Percentiles rank a stretch among this genome's conserved stretches.
Conservation (phyloP, 2,329 filamentous ascomycete genomes). For the Hypoxylon sp. region DNA sequence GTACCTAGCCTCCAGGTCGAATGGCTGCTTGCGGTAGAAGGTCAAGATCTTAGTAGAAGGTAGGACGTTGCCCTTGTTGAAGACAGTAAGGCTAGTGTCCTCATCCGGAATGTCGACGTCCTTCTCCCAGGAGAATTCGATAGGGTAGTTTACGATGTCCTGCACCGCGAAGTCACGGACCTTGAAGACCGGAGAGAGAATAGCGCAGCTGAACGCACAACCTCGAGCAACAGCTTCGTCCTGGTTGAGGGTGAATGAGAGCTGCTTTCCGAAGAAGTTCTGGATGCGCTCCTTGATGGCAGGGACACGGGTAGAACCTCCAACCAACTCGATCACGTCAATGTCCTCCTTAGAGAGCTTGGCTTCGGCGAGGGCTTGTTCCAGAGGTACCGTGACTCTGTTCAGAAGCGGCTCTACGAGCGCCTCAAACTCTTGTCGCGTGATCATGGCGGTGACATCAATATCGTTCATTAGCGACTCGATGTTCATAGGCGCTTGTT, state of each 20-base stretch:
- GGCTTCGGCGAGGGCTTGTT: conserved; percentile 94
- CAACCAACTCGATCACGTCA: conserved; percentile 92
- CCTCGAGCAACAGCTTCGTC: conserved; percentile 97
- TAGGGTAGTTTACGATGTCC: conserved; percentile 97
- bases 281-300: conserved; percentile 91
- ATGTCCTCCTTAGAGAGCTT: conserved; percentile 94
- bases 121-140: conserved; percentile 99
- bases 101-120: conserved; percentile 98
- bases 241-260: conserved; percentile 98
- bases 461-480: conserved; percentile 99
- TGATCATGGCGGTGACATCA: conserved; percentile 90
- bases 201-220: conserved; percentile 97
- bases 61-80: conserved; percentile 96
- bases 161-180: conserved; percentile 98
- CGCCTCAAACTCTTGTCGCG: conserved; percentile 93
- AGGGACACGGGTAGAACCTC: conserved; percentile 94
- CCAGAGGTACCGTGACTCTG: conserved; percentile 80
- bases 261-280: conserved; percentile 89
- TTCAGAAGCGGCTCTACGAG: conserved; percentile 88
- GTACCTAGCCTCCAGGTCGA: conserved; percentile 96
- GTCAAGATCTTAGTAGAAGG: conserved; percentile 99
- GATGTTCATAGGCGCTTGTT: conserved; percentile 92
- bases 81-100: conserved; percentile 96
- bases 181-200: conserved; percentile 96
- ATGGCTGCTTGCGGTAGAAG: conserved; percentile 98